A percentile compares a stretch with the other conserved stretches of the same genome.
phyloP scores from a whole-genome alignment of 2,329 filamentous ascomycete species.

The Paecilomyces sp. region DNA sequence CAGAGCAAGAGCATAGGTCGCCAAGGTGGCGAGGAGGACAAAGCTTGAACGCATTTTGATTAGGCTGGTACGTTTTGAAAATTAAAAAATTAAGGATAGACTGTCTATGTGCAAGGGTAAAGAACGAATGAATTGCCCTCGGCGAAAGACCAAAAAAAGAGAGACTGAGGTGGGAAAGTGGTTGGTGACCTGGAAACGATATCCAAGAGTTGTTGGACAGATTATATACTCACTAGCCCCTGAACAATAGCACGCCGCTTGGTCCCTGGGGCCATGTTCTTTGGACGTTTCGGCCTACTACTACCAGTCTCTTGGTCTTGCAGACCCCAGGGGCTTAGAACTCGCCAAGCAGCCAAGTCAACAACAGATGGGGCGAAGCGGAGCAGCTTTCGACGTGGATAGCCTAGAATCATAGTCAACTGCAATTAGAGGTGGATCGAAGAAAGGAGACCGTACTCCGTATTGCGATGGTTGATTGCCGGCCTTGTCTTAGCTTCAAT shows the following conservation, averaged over 20 bases:
- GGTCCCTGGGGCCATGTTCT: background rate
- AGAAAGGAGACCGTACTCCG: background rate
- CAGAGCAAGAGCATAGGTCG: slow-evolving; percentile 22
- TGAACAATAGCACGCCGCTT: background rate
- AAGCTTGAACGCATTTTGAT: slow-evolving; percentile 18
- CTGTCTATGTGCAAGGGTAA: background rate
- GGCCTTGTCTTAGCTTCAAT: background rate
- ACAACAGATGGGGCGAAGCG: background rate
- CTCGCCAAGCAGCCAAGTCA: background rate
- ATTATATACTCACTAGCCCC: background rate
- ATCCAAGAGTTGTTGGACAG: background rate
- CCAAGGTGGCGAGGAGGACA: slow-evolving; percentile 26
- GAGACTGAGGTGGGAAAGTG: background rate
- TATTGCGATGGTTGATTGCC: background rate
- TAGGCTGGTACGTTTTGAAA: background rate
- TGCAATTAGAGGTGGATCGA: background rate
- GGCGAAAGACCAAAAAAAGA: background rate
- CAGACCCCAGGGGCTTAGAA: background rate
- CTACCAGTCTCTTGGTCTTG: background rate
- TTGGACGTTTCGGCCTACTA: background rate
- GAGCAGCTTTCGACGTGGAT: background rate
- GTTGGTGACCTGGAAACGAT: background rate
- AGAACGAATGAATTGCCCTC: background rate
- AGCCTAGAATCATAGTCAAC: background rate
- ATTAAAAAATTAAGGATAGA: background rate